These are phyloP conservation scores for Albophoma yamanashiensis DNA, from an alignment of 2,329 filamentous ascomycete species.

Conservation along the genomic window DNA sequence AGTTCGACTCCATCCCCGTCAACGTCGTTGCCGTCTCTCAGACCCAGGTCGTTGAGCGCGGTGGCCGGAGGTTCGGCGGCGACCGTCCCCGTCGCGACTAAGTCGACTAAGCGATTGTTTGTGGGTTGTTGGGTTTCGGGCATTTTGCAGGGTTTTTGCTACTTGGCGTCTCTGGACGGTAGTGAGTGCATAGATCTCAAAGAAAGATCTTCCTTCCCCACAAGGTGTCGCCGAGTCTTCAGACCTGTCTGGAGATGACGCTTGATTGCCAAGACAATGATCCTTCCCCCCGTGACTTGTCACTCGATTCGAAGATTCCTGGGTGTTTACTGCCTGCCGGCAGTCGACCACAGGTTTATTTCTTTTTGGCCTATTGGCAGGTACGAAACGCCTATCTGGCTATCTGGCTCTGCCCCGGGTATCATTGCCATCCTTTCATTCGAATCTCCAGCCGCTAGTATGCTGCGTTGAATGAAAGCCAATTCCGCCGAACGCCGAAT, in stretches of 20 bases:
- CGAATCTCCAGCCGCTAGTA: not conserved
- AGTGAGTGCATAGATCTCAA: conserved; percentile 50
- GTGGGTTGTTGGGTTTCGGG: conserved; percentile 28
- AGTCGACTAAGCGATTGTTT: conserved; percentile 9
- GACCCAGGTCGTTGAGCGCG: conserved; percentile 74
- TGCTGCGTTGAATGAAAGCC: not conserved
- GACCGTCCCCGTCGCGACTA: conserved; percentile 40
- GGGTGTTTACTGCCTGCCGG: not conserved
- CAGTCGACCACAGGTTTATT: not conserved
- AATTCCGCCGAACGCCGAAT: not conserved
- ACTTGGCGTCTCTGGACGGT: conserved; percentile 46
- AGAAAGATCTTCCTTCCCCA: conserved; percentile 48
- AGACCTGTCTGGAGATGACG: conserved; percentile 53
- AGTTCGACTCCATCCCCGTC: conserved; percentile 98
- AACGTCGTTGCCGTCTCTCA: conserved; percentile 88
- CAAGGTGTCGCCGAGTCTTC: conserved; percentile 87
- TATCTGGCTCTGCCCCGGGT: not conserved
- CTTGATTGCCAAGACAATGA: conserved; percentile 73
- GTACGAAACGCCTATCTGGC: not conserved
- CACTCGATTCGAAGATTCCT: too few species aligned
- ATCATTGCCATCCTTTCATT: not conserved
- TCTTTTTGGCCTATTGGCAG: not conserved
- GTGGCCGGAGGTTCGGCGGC: conserved; percentile 58
- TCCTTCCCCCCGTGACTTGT: not conserved
- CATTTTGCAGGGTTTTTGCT: conserved; percentile 32